Percentiles rank a stretch among this genome's conserved stretches.
Evolutionary conservation across 495 filamentous ascomycete species (phyloP).

Genomic region (Bathelium albidoporum): DNA sequence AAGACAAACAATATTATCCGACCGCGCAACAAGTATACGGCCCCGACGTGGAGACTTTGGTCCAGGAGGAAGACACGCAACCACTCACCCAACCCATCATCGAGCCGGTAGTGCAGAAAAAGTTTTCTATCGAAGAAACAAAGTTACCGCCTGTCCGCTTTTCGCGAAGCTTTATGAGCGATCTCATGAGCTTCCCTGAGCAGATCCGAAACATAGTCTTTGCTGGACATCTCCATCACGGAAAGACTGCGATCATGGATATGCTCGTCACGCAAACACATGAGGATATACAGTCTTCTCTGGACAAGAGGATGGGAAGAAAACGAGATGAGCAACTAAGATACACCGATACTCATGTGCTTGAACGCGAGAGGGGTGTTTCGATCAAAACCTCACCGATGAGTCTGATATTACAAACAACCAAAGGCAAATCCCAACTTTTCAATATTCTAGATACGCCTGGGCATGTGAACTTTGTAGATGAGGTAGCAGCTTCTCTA

Average conservation of each 20-base stretch:
- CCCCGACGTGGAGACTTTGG: slow-evolving; percentile 83
- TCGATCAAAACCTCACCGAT: slow-evolving; percentile 92
- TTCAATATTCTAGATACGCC: slow-evolving; percentile 94
- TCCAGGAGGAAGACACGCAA: slow-evolving; percentile 95
- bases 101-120: slow-evolving; percentile 84
- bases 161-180: slow-evolving; percentile 84
- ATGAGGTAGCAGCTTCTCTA: slow-evolving; percentile 83
- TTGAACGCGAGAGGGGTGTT: slow-evolving; percentile 84
- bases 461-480: slow-evolving; percentile 95
- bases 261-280: slow-evolving; percentile 96
- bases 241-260: slow-evolving; percentile 96
- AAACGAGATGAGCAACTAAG: slow-evolving; percentile 82
- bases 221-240: slow-evolving; percentile 89
- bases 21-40: slow-evolving; percentile 93
- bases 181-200: slow-evolving; percentile 91
- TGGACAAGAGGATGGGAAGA: slow-evolving; percentile 67
- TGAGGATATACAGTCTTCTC: slow-evolving; percentile 52
- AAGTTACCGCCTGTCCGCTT: slow-evolving; percentile 71
- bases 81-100: slow-evolving; percentile 86
- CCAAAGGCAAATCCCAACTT: slow-evolving; percentile 89
- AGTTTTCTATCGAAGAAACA: slow-evolving; percentile 84
- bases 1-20: slow-evolving; percentile 99
- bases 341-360: slow-evolving; percentile 83
- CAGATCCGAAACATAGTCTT: slow-evolving; percentile 88
- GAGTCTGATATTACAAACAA: slow-evolving; percentile 80